phyloP scores from a whole-genome alignment of 139 green algal genomes.

The Picochlorum costavermella region DNA sequence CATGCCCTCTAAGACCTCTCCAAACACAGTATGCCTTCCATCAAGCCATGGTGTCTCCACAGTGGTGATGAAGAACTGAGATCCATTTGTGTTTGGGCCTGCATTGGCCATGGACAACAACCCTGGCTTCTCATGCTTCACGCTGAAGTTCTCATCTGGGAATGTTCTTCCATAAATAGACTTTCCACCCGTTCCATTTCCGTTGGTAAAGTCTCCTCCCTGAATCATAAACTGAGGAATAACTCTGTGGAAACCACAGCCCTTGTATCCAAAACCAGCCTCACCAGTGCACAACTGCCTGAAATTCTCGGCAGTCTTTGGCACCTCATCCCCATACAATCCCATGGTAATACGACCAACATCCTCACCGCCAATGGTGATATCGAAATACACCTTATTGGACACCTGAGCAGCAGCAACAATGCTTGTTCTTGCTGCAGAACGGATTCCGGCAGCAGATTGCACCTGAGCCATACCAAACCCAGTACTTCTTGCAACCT shows the following conservation, averaged over 20 bases:
- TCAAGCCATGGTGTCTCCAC: slow-evolving; percentile 68
- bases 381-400: slow-evolving; percentile 72
- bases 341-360: slow-evolving; percentile 78
- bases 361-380: slow-evolving; percentile 61
- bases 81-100: slow-evolving; percentile 66
- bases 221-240: slow-evolving; percentile 56
- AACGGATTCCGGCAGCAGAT: neutral
- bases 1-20: slow-evolving; percentile 30
- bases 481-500: neutral
- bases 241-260: slow-evolving; percentile 36
- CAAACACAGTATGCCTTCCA: slow-evolving; percentile 39
- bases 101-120: slow-evolving; percentile 88
- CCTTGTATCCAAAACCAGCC: slow-evolving; percentile 33
- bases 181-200: slow-evolving; percentile 24
- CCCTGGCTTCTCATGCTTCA: slow-evolving; percentile 51
- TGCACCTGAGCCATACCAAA: neutral
- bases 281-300: slow-evolving; percentile 74
- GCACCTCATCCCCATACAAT: slow-evolving; percentile 74
- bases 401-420: slow-evolving; percentile 15
- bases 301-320: slow-evolving; percentile 91
- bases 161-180: slow-evolving; percentile 25
- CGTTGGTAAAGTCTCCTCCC: slow-evolving; percentile 46
- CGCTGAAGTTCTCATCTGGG: slow-evolving; percentile 21
- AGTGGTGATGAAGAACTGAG: slow-evolving; percentile 89
- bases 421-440: neutral